Base-by-base conservation (phyloP, 257 asterid species). In the Nicotiana sylvestris region DNA sequence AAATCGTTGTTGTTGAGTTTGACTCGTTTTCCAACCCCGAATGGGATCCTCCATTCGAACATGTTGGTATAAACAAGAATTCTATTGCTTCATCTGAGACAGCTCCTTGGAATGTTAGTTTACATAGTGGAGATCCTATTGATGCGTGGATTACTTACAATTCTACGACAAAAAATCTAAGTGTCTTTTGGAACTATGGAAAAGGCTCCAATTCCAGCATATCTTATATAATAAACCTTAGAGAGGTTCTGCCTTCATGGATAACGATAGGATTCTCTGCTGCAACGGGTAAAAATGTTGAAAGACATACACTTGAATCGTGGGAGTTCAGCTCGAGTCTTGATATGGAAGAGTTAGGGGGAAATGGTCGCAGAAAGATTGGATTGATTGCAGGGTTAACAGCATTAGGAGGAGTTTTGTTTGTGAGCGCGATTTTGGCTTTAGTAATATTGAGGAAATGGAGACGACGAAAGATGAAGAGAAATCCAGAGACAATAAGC, bases 11-110 rank as follows among this genome's bases (percentile, higher is more conserved):
- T 16, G 87, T 86, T 5, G 91, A 88, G 21, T 88, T 88, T 18
- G 89, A 88, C 55, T 66, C 89, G 6, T 88, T 46, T 33, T 9
- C 72, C 18, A 77, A 88, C 76, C 37, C 66, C 0, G 86, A 37
- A 56, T 88, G 91, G 91, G 91, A 86, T 82, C 91, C 91, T 32
- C 39, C 67, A 32, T 82, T 49, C 33, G 84, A 84, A 69, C 91
- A 88, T 16, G 85, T 88, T 12, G 91, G 91, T 0, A 88, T 88
- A 68, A 88, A 86, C 49, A 77, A 76, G 0, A 82, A 88, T 51
- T 86, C 91, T 3, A 84, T 88, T 49, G 39, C 82, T 55, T 88
- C 89, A 32, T 32, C 77, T 13, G 46, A 18, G 0, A 77, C 74
- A 37, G 18, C 61, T 15, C 86, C 86, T 9, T 84, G 88, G 91